Evolutionary conservation across 2,329 filamentous ascomycete genomes (phyloP), one percentile per base, ranked within the genome.

Genomic region (Achaetomium macrosporum): DNA sequence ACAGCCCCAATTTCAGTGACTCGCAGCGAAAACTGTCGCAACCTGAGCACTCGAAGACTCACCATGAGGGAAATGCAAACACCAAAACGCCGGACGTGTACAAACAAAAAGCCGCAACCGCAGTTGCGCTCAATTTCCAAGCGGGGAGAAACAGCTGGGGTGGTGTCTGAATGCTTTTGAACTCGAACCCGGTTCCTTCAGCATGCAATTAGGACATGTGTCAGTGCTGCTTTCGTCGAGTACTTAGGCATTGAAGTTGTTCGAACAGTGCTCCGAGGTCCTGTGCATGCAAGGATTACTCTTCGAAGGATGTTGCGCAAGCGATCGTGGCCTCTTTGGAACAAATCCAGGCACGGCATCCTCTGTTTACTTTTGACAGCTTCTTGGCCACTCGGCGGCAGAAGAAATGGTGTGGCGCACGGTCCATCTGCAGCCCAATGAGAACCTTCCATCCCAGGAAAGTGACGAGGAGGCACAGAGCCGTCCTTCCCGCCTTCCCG

Each of bases 291-390:
- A 53, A 53, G 33, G 25, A 13, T 25, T 37, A 39, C 29, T 40
- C 13, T n/a, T 20, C 33, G 17, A 5, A 35, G 33, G 10, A 35
- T 5, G 33, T 58, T 58, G 55, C 56, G 58, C 47, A 50, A 47
- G 57, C 37, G 42, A 47, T 25, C 55, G 59, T 56, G 55, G 56
- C 44, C 45, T 54, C 47, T 48, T 41, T 44, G 51, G 47, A 53
- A 59, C n/a, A 58, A 59, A 50, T 48, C 43, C 51, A 41, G 54
- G 54, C 56, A 54, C 42, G 56, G 55, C 36, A 49, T 50, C 42
- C 42, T 61, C 47, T 63, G 61, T 63, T 63, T 63, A 63, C 61
- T 63, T 63, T 59, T 43, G 50, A 48, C 33, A 49, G 45, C 42
- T 44, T 50, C 46, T 55, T 49, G 53, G 35, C 51, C 50, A 58